Percentiles rank a stretch among this genome's conserved stretches.
These are phyloP conservation scores for Aspergillus cavernicola DNA, from an alignment of 495 filamentous ascomycete genomes.

Conservation along the genomic window DNA sequence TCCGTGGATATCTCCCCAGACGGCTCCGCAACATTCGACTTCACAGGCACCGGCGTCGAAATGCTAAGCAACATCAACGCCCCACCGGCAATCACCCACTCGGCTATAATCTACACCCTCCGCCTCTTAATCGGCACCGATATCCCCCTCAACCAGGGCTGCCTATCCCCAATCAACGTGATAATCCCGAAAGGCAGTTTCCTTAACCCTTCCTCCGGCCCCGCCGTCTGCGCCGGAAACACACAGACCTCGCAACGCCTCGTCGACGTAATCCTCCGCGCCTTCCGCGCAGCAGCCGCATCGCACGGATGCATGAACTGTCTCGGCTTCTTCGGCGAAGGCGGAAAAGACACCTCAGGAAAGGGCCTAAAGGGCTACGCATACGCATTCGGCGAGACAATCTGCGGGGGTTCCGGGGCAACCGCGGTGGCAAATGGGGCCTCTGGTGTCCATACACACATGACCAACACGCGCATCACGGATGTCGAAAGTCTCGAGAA, in stretches of 20 bases:
- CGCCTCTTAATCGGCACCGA: constrained; percentile 82
- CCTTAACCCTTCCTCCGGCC: constrained; percentile 72
- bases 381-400: constrained; percentile 78
- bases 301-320: constrained; percentile 88
- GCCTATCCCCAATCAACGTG: constrained; percentile 75
- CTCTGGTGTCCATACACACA: constrained; percentile 84
- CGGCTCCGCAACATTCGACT: constrained; percentile 88
- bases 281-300: constrained; percentile 81
- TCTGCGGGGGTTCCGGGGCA: constrained; percentile 83
- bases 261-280: constrained; percentile 82
- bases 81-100: constrained; percentile 81
- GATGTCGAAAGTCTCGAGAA: constrained; percentile 91
- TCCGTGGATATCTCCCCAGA: constrained; percentile 75
- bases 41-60: constrained; percentile 75
- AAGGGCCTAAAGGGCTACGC: constrained; percentile 60
- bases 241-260: constrained; percentile 69
- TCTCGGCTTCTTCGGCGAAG: constrained; percentile 37
- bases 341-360: constrained; percentile 24
- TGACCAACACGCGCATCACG: constrained; percentile 96
- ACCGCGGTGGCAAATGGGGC: constrained; percentile 77
- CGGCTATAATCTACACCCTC: constrained; percentile 69
- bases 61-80: constrained; percentile 91
- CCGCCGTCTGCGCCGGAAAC: constrained; percentile 70
- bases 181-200: constrained; percentile 76
- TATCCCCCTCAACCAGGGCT: constrained; percentile 94